Base-by-base conservation (phyloP, 1,139 yeast genomes). In the Scheffersomyces cryptocercus region DNA sequence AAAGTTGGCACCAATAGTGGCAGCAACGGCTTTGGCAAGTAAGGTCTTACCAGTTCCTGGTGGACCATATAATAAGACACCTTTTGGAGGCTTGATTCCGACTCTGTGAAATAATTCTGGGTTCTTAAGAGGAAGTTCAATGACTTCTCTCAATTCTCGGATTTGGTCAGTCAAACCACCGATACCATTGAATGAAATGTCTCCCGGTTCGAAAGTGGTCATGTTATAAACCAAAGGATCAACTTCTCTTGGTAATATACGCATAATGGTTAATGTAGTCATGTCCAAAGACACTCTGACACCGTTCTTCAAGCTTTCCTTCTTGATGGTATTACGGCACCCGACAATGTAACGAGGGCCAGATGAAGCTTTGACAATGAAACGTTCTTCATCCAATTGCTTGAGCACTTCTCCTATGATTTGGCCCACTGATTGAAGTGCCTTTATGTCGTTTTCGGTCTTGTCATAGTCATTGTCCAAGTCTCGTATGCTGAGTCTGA, bases 291-390 rank as follows among this genome's bases (percentile, higher is more conserved):
- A 93, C 39, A 95, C 99, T 60, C 99, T 81, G 15, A 91, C 93
- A 38, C 99, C 99, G 65, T 91, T 95, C 68, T 88, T 85, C 59
- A 95, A 77, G 48, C 79, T 81, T 37, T 85, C 88, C 59, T 88
- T 85, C 62, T 86, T 88, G 61, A 95, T 89, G 37, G 96, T 88
- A 65, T 90, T 90, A 61, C 99, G 83, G 67, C 97, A 95, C 38
- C 98, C 98, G 43, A 95, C 99, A 58, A 95, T 93, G 64, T 95
- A 95, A 59, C 99, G 81, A 33, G 99, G 99, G 3, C 99, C 99
- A 42, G 93, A 85, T 5, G 96, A 87, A 2, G 99, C 98, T 70
- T 95, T 95, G 39, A 95, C 99, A 54, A 95, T 95, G 64, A 85
- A 93, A 56, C 97, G 77, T 63, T 95, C 99, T 42, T 89, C 97